Evolutionary conservation across 257 asterid species (phyloP).

Genomic region (Nyctanthes arbortristis): DNA sequence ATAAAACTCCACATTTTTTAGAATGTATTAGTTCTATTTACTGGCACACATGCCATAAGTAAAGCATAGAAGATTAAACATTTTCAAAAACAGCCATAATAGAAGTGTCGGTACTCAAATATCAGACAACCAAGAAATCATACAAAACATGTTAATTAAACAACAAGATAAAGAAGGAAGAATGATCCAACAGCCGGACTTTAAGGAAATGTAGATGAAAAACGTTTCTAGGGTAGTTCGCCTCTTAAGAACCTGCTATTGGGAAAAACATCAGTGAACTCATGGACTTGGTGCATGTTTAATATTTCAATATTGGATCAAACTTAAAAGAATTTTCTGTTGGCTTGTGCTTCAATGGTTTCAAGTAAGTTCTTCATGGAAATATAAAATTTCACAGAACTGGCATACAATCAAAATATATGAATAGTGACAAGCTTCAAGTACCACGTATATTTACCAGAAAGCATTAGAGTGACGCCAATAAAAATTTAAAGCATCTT

Average conservation of each 20-base stretch:
- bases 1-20: background rate
- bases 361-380: constrained; percentile 1
- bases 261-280: background rate
- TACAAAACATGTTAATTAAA: background rate
- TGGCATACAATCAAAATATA: constrained; percentile 1
- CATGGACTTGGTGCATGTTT: background rate
- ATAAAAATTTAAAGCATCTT: background rate
- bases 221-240: background rate
- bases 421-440: constrained; percentile 2
- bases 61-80: background rate
- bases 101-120: constrained; percentile 14
- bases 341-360: background rate
- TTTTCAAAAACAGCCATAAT: background rate
- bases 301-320: background rate
- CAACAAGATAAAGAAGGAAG: background rate
- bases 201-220: background rate
- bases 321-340: background rate
- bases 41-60: constrained; percentile 2
- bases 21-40: constrained; percentile 7
- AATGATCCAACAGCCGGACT: background rate
- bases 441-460: background rate
- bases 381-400: background rate
- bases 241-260: background rate
- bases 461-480: constrained; percentile 10
- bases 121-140: constrained; percentile 2